Conservation (phyloP, 257 asterid genomes). For the Datura wrightii region DNA sequence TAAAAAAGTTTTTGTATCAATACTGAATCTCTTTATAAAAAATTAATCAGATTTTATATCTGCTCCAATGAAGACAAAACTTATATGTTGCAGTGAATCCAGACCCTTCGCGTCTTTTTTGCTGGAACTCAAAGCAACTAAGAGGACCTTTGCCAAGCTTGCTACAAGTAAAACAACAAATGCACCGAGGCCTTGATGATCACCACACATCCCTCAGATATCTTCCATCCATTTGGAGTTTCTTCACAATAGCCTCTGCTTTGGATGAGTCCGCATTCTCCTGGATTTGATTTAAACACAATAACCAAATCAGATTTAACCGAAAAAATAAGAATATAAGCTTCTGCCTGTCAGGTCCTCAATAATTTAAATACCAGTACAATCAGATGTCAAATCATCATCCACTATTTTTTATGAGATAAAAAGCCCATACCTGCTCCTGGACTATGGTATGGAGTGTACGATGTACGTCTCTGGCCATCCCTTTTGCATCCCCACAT, state of each 20-base stretch:
- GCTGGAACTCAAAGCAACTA: slow-evolving; percentile 31
- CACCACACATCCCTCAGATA: slow-evolving; percentile 84
- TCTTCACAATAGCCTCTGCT: slow-evolving; percentile 74
- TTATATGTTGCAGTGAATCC: slow-evolving; percentile 30
- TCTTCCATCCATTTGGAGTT: slow-evolving; percentile 77
- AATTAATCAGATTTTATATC: neutral
- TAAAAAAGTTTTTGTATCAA: slow-evolving; percentile 12
- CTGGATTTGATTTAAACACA: slow-evolving; percentile 39
- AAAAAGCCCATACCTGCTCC: slow-evolving; percentile 54
- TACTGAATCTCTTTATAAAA: slow-evolving; percentile 24
- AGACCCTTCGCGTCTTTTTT: slow-evolving; percentile 24
- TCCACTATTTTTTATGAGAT: neutral
- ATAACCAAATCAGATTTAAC: neutral
- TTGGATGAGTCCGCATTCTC: slow-evolving; percentile 61
- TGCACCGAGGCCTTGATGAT: slow-evolving; percentile 26
- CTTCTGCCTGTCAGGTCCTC: neutral
- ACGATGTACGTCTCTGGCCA: slow-evolving; percentile 85
- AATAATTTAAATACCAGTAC: neutral
- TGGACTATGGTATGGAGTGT: slow-evolving; percentile 70
- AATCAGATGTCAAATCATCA: neutral
- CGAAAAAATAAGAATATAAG: neutral
- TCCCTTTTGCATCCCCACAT: slow-evolving; percentile 88
- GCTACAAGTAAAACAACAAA: slow-evolving; percentile 18
- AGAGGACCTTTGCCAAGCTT: slow-evolving; percentile 23
- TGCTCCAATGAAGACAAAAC: slow-evolving; percentile 37